phyloP scores from a whole-genome alignment of 257 asterid species.

The Lavandula angustifolia region DNA sequence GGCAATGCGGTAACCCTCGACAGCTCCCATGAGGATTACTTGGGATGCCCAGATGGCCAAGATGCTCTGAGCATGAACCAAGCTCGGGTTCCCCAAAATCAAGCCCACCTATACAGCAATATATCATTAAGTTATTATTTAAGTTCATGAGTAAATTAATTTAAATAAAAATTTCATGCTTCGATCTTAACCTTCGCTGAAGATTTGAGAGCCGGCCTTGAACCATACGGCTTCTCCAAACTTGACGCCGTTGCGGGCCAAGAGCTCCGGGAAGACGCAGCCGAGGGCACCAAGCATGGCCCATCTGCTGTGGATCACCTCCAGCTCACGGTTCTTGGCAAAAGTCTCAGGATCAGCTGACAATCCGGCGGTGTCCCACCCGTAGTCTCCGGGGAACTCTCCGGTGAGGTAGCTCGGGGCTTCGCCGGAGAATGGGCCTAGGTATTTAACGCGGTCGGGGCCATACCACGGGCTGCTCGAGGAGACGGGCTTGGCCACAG shows the following conservation, averaged over 20 bases:
- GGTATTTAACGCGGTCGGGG: conserved; percentile 18
- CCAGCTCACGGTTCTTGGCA: no score
- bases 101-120: conserved; percentile 37
- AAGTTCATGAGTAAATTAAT: no score
- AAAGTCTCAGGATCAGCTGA: no score
- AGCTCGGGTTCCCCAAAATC: conserved; percentile 68
- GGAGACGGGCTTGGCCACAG: conserved; percentile 34
- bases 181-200: conserved; percentile 46
- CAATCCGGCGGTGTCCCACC: no score
- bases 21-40: conserved; percentile 61
- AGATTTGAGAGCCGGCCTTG: conserved; percentile 65
- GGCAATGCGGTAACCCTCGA: conserved; percentile 57
- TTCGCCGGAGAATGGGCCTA: conserved; percentile 51
- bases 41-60: conserved; percentile 64
- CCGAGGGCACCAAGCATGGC: no score
- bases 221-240: background rate
- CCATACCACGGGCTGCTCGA: conserved; percentile 20
- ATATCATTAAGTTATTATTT: no score
- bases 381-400: conserved; percentile 51
- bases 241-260: no score
- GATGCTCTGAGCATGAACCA: conserved; percentile 64
- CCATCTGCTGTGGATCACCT: no score
- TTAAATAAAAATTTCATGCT: background rate
- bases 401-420: conserved; percentile 49
- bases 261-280: no score